Conservation (phyloP, 1,284 basidiomycete species). For the Ceratobasidium sp. region DNA sequence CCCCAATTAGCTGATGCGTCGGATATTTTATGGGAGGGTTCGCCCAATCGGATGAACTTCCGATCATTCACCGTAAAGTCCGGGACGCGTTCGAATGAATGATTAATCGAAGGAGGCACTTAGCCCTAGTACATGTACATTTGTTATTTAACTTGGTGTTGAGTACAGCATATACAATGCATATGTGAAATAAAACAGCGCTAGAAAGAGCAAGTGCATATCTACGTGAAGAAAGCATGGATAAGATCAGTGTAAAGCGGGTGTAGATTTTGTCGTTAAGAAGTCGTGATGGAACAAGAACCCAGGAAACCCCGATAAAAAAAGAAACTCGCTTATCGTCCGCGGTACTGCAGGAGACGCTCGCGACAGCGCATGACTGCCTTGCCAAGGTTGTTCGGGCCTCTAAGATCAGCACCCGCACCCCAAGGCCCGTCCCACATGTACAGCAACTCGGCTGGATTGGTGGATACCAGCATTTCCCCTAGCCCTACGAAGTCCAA, state of each 20-base stretch:
- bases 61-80: too few species aligned
- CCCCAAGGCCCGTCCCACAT: conserved; percentile 66
- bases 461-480: conserved; percentile 42
- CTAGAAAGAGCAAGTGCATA: conserved; percentile 16
- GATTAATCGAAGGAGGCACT: too few species aligned
- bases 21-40: too few species aligned
- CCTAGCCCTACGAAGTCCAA: conserved; percentile 33
- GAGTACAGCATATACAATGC: conserved; percentile 41
- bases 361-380: conserved; percentile 64
- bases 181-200: conserved; percentile 27
- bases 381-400: conserved; percentile 68
- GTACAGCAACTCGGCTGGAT: conserved; percentile 43
- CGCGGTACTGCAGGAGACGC: conserved; percentile 41
- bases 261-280: conserved; percentile 30
- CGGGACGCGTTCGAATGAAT: too few species aligned
- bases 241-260: conserved; percentile 33
- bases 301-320: not conserved
- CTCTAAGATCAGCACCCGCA: conserved; percentile 60
- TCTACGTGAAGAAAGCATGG: conserved; percentile 30
- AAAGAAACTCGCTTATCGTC: conserved; percentile 1
- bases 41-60: too few species aligned
- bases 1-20: too few species aligned
- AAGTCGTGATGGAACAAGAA: not conserved
- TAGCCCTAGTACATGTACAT: too few species aligned
- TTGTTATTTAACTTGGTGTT: not conserved